phyloP scores from a whole-genome alignment of 2,329 filamentous ascomycete genomes.

The Claviceps cyperi region DNA sequence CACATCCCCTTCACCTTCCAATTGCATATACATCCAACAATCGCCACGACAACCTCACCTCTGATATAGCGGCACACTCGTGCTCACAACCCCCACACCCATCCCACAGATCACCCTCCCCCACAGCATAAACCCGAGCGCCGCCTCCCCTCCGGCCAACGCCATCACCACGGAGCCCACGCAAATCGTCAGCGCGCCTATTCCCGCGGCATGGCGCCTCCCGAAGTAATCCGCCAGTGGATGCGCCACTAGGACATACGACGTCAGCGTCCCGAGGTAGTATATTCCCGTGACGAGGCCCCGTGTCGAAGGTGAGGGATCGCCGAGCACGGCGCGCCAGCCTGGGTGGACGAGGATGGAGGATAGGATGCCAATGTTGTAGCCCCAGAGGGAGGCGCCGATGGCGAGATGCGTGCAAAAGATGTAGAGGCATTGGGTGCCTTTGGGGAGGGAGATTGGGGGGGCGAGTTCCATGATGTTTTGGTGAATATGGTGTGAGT shows the following conservation, averaged over 20 bases:
- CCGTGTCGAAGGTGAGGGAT: conserved; percentile 29
- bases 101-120: conserved; percentile 38
- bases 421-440: conserved; percentile 24
- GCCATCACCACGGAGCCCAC: conserved; percentile 36
- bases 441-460: conserved; percentile 2
- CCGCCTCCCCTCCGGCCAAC: conserved; percentile 23
- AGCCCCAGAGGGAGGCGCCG: conserved; percentile 43
- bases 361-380: conserved; percentile 43
- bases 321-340: conserved; percentile 31
- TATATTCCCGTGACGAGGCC: conserved; percentile 42
- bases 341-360: conserved; percentile 42
- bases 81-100: conserved; percentile 40
- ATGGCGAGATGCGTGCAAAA: conserved; percentile 38
- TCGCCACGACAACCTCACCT: conserved; percentile 4
- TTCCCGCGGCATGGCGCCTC: conserved; percentile 34
- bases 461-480: neutral
- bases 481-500: neutral
- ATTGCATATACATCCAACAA: neutral
- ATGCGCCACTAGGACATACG: conserved; percentile 40
- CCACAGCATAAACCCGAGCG: conserved; percentile 32
- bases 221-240: conserved; percentile 35
- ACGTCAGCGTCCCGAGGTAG: conserved; percentile 40
- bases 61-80: conserved; percentile 42
- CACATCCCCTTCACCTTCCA: too few species aligned
- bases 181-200: conserved; percentile 30